Evolutionary conservation across 1,284 basidiomycete genomes (phyloP), one percentile per base, ranked within the genome.

Genomic region (Athelia psychrophila): DNA sequence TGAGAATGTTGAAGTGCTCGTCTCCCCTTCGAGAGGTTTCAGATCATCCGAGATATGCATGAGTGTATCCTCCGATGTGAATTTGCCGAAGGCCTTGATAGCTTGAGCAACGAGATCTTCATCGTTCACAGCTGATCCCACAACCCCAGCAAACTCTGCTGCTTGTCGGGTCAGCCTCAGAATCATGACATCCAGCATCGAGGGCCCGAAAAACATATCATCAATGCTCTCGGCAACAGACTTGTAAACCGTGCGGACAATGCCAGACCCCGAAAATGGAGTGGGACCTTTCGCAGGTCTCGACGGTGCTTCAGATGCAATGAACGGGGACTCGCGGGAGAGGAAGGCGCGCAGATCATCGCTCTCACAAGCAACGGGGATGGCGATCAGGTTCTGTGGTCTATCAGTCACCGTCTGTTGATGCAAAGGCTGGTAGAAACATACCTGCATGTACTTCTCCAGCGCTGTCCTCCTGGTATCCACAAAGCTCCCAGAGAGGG

Each of bases 181-280:
- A 49, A 94, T 91, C 78, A 97, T 92, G 51, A 95, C 84, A 64
- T 98, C 95, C 42, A 97, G 73, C 92, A 97, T 96, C 0, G 92
- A 94, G 1, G 92, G 92, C 0, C 91, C 91, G 54, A 93, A 91
- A 67, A 94, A 86, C 78, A 94, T 92, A 65, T 95, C 94, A 67
- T 97, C 95, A 58, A 97, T 88, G 64, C 92, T 93, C 57, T 91
- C 89, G 5, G 94, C 84, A 48, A 97, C 86, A 25, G 93, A 91
- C 49, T 89, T 83, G 67, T 95, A 95, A 56, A 98, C 78, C 18
- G 86, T 86, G 56, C 87, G 86, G 52, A 97, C 89, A 45, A 95
- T 75, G 52, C 81, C 81, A 45, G 86, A 82, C 10, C 91, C 85
- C 2, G 85, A 81, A 57, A 86, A 84, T 0, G 77, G 65, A 2